A percentile compares a stretch with the other conserved stretches of the same genome.
These are phyloP conservation scores for Corchorus olitorius DNA, from an alignment of 345 rosid species.

Conservation along the genomic window DNA sequence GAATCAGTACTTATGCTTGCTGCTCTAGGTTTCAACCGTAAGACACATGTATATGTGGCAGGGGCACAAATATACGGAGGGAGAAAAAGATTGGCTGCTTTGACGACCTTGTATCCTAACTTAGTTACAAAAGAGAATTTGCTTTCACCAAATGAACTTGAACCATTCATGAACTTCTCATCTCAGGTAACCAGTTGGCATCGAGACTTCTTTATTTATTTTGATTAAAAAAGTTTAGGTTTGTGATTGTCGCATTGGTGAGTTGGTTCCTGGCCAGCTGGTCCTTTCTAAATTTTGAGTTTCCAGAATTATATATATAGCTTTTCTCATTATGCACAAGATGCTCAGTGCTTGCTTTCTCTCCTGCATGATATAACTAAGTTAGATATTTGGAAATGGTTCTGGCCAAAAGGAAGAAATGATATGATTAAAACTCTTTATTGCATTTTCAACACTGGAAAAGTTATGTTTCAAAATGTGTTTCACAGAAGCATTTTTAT, in stretches of 20 bases:
- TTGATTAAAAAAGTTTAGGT: not conserved
- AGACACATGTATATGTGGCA: conserved; percentile 78
- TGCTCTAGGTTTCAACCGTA: conserved; percentile 87
- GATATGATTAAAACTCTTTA: not conserved
- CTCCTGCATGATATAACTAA: not conserved
- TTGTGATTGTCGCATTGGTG: not conserved
- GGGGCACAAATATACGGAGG: conserved; percentile 94
- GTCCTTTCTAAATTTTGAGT: not conserved
- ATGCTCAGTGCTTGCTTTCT: not conserved
- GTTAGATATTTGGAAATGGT: not conserved
- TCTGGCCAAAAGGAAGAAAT: no score
- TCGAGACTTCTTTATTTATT: not conserved
- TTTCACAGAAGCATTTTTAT: no score
- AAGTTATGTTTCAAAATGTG: not conserved
- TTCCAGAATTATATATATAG: not conserved
- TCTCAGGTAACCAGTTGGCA: conserved; percentile 65
- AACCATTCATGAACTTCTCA: conserved; percentile 81
- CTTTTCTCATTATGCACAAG: not conserved
- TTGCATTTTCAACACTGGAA: not conserved
- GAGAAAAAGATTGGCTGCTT: conserved; percentile 57
- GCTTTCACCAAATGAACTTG: conserved; percentile 72
- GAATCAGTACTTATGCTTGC: conserved; percentile 93
- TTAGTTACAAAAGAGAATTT: conserved; percentile 89
- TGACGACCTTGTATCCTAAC: conserved; percentile 81
- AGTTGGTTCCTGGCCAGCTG: not conserved